Evolutionary conservation across 2,329 filamentous ascomycete genomes (phyloP), one percentile per base, ranked within the genome.

Genomic region (Corynespora cassiicola): DNA sequence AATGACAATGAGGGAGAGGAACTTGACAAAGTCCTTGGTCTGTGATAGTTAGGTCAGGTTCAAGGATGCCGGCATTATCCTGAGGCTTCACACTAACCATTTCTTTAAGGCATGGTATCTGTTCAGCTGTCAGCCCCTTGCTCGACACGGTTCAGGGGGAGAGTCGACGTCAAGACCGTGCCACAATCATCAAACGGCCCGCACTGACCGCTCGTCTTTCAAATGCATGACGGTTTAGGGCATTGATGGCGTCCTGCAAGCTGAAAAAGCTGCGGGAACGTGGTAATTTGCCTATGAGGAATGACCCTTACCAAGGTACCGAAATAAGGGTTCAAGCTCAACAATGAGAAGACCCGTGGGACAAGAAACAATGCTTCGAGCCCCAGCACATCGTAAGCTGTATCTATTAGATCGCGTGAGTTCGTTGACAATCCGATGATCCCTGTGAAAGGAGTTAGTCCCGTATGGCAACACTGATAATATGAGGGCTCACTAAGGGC

Each of bases 351-450:
- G 52, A 95, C 87, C 74, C 82, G 76, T 26, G 91, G 91, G 14
- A 96, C 87, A 68, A 96, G 85, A 65, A 96, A 92, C 7, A 96
- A 77, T 1, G 90, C 91, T 66, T 96, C 89, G 10, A 96, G 75
- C 0, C 90, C 86, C 15, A 96, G 75, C n/a, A 96, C 85, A 59
- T 96, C 89, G 64, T 96, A 96, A 1, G 90, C 85, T 3, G 86
- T 76, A 44, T 94, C 86, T 30, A 86, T 86, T n/a, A 89, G 79
- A 11, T 75, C 68, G 7, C 74, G 67, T 48, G 85, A 81, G 15
- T 80, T 66, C 35, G 79, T 80, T 15, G 76, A 75, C 17, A 92
- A 65, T 0, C 88, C 89, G 32, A 88, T 71, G 18, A 84, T 75
- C 31, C 88, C 85, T 88, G 20, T 26, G 17, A 37, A 19, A n/a